Percentiles rank a stretch among this genome's conserved stretches.
These are phyloP conservation scores for Dactylonectria estremocensis DNA, from an alignment of 2,329 filamentous ascomycete species.

Conservation along the genomic window DNA sequence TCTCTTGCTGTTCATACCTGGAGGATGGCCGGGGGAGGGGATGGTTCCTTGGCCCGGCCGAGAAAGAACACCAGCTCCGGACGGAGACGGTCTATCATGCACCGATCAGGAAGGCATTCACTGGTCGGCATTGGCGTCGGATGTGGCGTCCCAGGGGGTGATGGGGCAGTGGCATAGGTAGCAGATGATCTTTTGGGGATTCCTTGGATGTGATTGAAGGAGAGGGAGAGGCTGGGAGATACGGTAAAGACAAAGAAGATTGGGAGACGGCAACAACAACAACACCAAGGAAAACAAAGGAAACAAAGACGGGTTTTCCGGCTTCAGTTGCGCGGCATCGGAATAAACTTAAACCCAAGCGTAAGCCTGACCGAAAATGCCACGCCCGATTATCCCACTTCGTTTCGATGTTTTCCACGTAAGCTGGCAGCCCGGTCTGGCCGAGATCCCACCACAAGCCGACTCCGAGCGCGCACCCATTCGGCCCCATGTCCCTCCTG, in stretches of 20 bases:
- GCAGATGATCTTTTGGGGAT: too few species aligned
- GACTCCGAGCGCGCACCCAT: too few species aligned
- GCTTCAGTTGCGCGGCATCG: neutral
- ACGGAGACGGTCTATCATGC: neutral
- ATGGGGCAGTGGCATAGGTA: neutral
- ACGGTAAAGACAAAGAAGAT: neutral
- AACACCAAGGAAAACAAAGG: too few species aligned
- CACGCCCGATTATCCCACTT: too few species aligned
- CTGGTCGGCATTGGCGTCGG: neutral
- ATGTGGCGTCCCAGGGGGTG: neutral
- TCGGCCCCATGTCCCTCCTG: too few species aligned
- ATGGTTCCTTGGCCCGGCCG: neutral
- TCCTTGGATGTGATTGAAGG: neutral
- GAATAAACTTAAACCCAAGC: conserved; percentile 8
- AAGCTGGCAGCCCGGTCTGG: too few species aligned
- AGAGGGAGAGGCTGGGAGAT: neutral
- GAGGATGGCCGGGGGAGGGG: conserved; percentile 2
- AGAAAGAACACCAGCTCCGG: conserved; percentile 7
- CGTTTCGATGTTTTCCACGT: too few species aligned
- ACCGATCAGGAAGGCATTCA: conserved; percentile 11
- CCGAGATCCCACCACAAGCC: too few species aligned
- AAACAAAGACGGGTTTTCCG: neutral
- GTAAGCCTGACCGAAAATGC: neutral
- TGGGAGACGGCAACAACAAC: neutral
- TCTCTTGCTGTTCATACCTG: neutral